phyloP scores from a whole-genome alignment of 257 asterid species.

The Capsicum rhomboideum region DNA sequence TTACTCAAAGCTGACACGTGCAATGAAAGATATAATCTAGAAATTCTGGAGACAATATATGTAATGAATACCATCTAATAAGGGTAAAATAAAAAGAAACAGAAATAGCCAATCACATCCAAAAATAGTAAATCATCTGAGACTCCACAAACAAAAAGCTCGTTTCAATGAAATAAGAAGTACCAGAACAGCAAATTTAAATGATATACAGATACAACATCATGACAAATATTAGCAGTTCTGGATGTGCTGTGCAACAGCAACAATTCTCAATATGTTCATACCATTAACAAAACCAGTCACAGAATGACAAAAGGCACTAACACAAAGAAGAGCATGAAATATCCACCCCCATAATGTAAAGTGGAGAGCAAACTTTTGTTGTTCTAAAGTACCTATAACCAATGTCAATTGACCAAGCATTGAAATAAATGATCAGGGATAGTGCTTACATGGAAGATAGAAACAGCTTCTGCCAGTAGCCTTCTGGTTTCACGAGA shows the following conservation, averaged over 20 bases:
- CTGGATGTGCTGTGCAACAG: neutral
- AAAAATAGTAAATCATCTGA: neutral
- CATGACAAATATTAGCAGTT: neutral
- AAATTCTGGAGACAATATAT: neutral
- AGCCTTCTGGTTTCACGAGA: slow-evolving; percentile 77
- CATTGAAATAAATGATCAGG: neutral
- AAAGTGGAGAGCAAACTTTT: neutral
- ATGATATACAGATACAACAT: neutral
- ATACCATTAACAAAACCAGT: neutral
- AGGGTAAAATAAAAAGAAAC: neutral
- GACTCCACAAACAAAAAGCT: neutral
- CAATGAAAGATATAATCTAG: neutral
- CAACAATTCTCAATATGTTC: neutral
- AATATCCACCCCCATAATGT: neutral
- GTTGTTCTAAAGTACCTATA: neutral
- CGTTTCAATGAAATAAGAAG: neutral
- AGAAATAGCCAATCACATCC: neutral
- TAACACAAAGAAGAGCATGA: neutral
- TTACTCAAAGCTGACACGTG: neutral
- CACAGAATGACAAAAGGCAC: neutral
- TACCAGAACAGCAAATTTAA: neutral
- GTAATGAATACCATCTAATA: neutral
- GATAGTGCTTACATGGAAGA: slow-evolving; percentile 73
- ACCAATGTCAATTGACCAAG: neutral
- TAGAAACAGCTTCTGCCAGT: slow-evolving; percentile 85